Evolutionary conservation across 257 asterid species (phyloP), one percentile per base, ranked within the genome.

Genomic region (Ligustrum vulgare): DNA sequence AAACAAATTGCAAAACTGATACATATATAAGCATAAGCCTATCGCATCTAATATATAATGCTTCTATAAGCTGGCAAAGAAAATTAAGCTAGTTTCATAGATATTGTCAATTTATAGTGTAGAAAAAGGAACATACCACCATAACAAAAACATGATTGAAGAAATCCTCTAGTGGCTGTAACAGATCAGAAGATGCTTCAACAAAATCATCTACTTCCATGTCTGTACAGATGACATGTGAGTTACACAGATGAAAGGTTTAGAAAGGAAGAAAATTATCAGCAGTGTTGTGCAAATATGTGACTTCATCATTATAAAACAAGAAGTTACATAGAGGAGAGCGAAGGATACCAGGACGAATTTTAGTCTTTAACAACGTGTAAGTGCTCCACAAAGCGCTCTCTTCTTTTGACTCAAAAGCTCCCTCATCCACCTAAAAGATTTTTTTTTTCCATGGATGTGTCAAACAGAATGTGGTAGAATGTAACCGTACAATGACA

Each of bases 201-300:
- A 92, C 87, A 82, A 94, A 94, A 79, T 85, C 95, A 86, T 94
- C 96, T 75, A 94, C 96, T 81, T 92, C 98, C 93, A 92, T 92
- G 72, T 83, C 98, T 92, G 87, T 23, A 75, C 64, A 36, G 74
- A 51, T 64, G 73, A 72, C 45, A 58, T 20, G 22, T 32, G 58
- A 79, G 74, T 22, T n/a, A 77, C 37, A n/a, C 8, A 49, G 15
- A 33, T 51, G 35, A 70, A 49, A 47, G 78, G 67, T 16, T 34
- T 71, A 34, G 62, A n/a, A 78, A 72, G 70, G 68, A 45, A 35
- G 4, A 33, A 68, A 71, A 35, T 11, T 8, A 43, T 49, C 45
- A 63, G 63, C 72, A 65, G 58, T n/a, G 56, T 47, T 35, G 51
- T 56, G 62, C 5, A 71, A 78, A 36, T 36, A 72, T 70, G 64